A percentile compares a stretch with the other conserved stretches of the same genome.
These are phyloP conservation scores for Hypomontagnella submonticulosa DNA, from an alignment of 495 filamentous ascomycete genomes.

Conservation along the genomic window DNA sequence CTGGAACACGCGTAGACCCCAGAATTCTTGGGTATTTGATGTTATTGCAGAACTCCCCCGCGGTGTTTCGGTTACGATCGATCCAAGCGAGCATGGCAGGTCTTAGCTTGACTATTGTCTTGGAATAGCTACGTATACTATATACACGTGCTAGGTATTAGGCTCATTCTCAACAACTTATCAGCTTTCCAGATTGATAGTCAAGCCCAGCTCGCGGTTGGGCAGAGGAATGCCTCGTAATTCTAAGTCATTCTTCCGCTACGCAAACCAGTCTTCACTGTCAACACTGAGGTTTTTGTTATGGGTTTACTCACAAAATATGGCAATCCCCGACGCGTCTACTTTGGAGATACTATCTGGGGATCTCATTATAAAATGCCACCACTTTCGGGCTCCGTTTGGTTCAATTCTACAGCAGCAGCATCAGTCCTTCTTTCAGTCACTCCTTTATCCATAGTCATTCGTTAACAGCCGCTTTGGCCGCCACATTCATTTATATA, in stretches of 20 bases:
- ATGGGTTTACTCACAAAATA: constrained; percentile 19
- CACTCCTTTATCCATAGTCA: constrained; percentile 35
- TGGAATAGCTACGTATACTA: neutral
- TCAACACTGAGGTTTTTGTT: constrained; percentile 28
- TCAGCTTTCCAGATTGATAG: neutral
- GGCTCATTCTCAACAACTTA: neutral
- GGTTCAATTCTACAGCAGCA: constrained; percentile 12
- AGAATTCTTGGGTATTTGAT: neutral
- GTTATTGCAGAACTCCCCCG: neutral
- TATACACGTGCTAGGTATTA: neutral
- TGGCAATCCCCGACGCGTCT: constrained; percentile 8
- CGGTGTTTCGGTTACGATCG: neutral
- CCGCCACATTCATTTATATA: constrained; percentile 40
- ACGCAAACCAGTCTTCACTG: constrained; percentile 2
- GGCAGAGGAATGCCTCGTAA: constrained; percentile 43
- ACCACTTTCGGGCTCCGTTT: neutral
- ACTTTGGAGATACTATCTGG: neutral
- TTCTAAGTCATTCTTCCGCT: constrained; percentile 36
- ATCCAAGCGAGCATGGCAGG: constrained; percentile 16
- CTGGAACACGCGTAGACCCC: neutral
- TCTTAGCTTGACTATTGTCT: constrained; percentile 31
- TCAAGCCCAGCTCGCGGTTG: neutral
- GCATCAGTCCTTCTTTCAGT: constrained; percentile 31
- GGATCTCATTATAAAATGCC: constrained; percentile 38
- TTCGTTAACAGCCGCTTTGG: constrained; percentile 37